A percentile compares a stretch with the other conserved stretches of the same genome.
Evolutionary conservation across 768 basidiomycete species (phyloP).

Genomic region (Podaxis sp.): DNA sequence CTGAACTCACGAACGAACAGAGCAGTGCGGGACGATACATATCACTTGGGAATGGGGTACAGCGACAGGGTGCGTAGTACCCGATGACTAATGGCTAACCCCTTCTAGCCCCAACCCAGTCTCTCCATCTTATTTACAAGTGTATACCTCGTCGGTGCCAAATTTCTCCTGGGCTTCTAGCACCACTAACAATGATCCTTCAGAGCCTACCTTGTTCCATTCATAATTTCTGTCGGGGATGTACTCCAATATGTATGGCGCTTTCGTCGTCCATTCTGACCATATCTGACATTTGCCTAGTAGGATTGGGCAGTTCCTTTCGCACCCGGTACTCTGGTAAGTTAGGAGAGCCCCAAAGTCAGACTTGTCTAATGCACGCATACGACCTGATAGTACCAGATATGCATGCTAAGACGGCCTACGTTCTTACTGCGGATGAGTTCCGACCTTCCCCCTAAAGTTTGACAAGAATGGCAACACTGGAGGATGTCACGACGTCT

Average conservation of each 20-base stretch:
- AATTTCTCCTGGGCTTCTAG: background rate
- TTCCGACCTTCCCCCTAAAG: conserved; percentile 22
- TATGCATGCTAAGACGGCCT: conserved; percentile 52
- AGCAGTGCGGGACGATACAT: conserved; percentile 40
- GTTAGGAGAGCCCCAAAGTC: conserved; percentile 7
- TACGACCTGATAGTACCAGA: conserved; percentile 44
- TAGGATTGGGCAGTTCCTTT: conserved; percentile 61
- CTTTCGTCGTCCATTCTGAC: background rate
- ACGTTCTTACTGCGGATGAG: background rate
- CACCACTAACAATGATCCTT: background rate
- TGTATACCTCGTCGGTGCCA: conserved; percentile 53
- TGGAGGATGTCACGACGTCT: conserved; percentile 57
- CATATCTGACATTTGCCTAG: background rate
- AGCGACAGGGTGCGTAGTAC: conserved; percentile 32
- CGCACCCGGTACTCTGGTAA: conserved; percentile 49
- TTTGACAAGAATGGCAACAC: conserved; percentile 53
- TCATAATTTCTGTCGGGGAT: conserved; percentile 45
- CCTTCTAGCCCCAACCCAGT: conserved; percentile 44
- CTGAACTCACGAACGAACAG: conserved; percentile 19
- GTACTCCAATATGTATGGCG: conserved; percentile 42
- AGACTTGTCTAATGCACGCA: background rate
- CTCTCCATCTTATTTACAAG: conserved; percentile 55
- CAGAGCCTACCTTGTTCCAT: conserved; percentile 47
- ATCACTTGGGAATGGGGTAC: conserved; percentile 35
- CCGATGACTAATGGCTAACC: conserved; percentile 5